Evolutionary conservation across 164 flowering plant species (phyloP).

Genomic region (grape (Vitis vinifera)): ASM3070453v1 NC_081811.1:26708501-26709000

Average conservation of each 20-base stretch:
- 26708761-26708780: conserved; percentile 8
- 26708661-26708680: conserved; percentile 2
- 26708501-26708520: conserved; percentile 1
- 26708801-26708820: background rate
- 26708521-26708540: background rate
- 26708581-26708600: conserved; percentile 1
- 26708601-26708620: conserved; percentile 13
- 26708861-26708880: background rate
- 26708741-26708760: conserved; percentile 2
- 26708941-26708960: conserved; percentile 3
- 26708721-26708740: background rate
- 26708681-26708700: background rate
- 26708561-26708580: background rate
- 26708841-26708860: too few species aligned
- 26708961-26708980: background rate
- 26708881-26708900: conserved; percentile 2
- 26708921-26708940: background rate
- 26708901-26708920: background rate
- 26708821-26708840: too few species aligned
- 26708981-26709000: background rate
- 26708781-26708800: background rate
- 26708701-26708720: background rate
- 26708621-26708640: conserved; percentile 8
- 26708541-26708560: background rate
- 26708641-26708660: background rate